These are phyloP conservation scores for Lipomyces yamadae DNA, from an alignment of 805 yeast species.

Conservation along the genomic window DNA sequence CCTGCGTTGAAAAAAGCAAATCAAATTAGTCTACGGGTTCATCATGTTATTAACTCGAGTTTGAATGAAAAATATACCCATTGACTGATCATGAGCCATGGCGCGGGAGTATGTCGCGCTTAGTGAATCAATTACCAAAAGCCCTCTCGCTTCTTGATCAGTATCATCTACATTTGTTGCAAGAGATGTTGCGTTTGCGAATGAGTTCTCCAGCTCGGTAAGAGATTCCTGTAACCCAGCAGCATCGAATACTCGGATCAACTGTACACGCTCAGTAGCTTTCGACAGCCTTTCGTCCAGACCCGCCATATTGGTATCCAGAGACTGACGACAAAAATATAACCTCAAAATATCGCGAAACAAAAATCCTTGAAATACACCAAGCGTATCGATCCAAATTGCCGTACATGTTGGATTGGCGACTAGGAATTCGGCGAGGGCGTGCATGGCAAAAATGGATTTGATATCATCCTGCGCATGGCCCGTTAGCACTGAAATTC, in stretches of 20 bases:
- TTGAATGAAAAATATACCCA: neutral
- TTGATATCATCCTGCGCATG: constrained; percentile 14
- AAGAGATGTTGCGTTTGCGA: neutral
- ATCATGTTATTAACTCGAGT: neutral
- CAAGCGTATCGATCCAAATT: constrained; percentile 31
- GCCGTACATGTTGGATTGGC: constrained; percentile 3
- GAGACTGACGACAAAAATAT: neutral
- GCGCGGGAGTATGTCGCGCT: constrained; percentile 21
- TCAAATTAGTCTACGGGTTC: neutral
- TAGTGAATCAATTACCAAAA: constrained; percentile 21
- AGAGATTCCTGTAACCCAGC: constrained; percentile 21
- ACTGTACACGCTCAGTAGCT: constrained; percentile 14
- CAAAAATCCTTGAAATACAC: constrained; percentile 25
- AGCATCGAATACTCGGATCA: constrained; percentile 30
- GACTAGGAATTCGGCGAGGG: constrained; percentile 23
- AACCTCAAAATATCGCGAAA: constrained; percentile 17
- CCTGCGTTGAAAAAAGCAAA: constrained; percentile 8
- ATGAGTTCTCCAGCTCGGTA: constrained; percentile 4
- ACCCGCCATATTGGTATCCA: neutral
- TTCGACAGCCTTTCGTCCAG: neutral
- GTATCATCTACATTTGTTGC: neutral
- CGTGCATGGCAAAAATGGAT: constrained; percentile 25
- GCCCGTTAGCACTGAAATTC: constrained; percentile 18
- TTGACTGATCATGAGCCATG: constrained; percentile 21
- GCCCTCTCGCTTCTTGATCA: neutral